phyloP scores from a whole-genome alignment of 2,329 filamentous ascomycete species.

The Zopfia rhizophila region DNA sequence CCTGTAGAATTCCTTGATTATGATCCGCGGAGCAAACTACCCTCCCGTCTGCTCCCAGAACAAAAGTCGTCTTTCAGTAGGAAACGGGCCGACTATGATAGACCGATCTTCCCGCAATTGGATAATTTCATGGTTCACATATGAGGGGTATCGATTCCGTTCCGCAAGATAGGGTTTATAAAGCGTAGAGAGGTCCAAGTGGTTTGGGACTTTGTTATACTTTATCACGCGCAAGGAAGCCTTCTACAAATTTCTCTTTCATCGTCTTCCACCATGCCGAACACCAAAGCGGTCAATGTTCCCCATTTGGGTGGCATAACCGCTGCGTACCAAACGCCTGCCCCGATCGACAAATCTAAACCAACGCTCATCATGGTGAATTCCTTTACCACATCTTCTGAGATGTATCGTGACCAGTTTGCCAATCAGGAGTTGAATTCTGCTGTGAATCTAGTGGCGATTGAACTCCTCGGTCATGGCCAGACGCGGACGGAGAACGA shows the following conservation, averaged over 20 bases:
- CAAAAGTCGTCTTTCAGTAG: no score
- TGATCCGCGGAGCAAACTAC: no score
- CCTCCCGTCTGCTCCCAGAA: no score
- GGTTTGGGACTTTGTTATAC: no score
- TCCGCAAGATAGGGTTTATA: no score
- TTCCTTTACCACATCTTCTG: slow-evolving; percentile 61
- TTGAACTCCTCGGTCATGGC: slow-evolving; percentile 65
- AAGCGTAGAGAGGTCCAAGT: no score
- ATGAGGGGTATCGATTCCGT: no score
- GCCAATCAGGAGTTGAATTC: slow-evolving; percentile 47
- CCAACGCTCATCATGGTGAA: slow-evolving; percentile 64
- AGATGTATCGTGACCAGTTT: slow-evolving; percentile 57
- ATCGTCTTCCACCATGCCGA: slow-evolving; percentile 35
- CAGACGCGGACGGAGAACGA: slow-evolving; percentile 56
- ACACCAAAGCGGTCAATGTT: slow-evolving; percentile 55
- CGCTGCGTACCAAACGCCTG: slow-evolving; percentile 59
- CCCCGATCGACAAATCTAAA: slow-evolving; percentile 51
- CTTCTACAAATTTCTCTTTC: not conserved
- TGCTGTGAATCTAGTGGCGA: slow-evolving; percentile 62
- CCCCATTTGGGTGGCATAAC: slow-evolving; percentile 63
- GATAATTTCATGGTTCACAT: no score
- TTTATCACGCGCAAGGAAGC: no score
- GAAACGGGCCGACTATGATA: no score
- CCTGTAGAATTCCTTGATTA: no score
- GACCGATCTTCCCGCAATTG: no score